A percentile compares a stretch with the other conserved stretches of the same genome.
phyloP scores from a whole-genome alignment of 495 filamentous ascomycete genomes.

The Astrothelium macrocarpum region DNA sequence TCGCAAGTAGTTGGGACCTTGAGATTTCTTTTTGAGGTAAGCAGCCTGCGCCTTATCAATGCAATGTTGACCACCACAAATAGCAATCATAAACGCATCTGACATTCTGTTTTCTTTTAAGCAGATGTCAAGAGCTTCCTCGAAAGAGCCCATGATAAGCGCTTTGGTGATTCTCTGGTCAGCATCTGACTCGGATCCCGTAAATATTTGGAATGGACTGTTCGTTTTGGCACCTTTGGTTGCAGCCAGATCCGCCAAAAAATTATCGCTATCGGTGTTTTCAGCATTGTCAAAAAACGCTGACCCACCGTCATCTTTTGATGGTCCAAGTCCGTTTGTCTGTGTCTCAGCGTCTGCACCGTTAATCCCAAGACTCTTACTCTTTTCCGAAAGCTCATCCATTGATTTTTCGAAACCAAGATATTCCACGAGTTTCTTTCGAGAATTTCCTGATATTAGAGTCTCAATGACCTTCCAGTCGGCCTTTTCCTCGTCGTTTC shows the following conservation, averaged over 20 bases:
- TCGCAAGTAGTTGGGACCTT: conserved; percentile 83
- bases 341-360: conserved; percentile 33
- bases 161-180: conserved; percentile 83
- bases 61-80: conserved; percentile 87
- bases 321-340: conserved; percentile 36
- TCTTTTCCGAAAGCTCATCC: conserved; percentile 24
- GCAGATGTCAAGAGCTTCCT: conserved; percentile 79
- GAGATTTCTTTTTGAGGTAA: conserved; percentile 74
- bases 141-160: conserved; percentile 81
- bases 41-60: conserved; percentile 88
- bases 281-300: conserved; percentile 69
- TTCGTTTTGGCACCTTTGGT: conserved; percentile 73
- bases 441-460: conserved; percentile 69
- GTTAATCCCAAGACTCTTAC: conserved; percentile 22
- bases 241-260: conserved; percentile 64
- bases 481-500: conserved; percentile 79
- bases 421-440: conserved; percentile 72
- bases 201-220: conserved; percentile 79
- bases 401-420: conserved; percentile 66
- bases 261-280: conserved; percentile 61
- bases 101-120: conserved; percentile 81
- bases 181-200: conserved; percentile 64
- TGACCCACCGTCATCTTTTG: conserved; percentile 40
- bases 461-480: conserved; percentile 93
- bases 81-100: conserved; percentile 96